Conservation (phyloP, 2,329 filamentous ascomycete genomes). For the Venturia effusa region DNA sequence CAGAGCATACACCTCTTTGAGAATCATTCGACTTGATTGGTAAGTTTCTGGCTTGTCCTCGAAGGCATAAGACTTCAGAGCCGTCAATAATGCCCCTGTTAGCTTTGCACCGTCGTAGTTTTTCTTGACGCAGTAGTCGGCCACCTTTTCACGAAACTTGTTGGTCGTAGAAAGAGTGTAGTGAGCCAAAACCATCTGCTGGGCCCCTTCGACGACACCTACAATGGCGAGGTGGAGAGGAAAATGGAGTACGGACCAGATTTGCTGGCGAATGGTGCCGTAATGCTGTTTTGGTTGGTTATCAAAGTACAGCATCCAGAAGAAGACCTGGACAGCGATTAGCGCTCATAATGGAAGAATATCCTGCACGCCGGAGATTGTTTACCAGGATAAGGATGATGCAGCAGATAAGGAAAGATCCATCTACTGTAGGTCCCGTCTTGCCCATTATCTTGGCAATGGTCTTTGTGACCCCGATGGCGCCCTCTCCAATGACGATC, state of each 20-base stretch:
- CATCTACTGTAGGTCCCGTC: background rate
- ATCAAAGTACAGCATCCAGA: constrained; percentile 27
- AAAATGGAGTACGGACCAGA: constrained; percentile 23
- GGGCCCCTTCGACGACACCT: constrained; percentile 20
- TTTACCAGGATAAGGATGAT: background rate
- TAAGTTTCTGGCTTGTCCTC: background rate
- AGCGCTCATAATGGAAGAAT: too few relatives aligned
- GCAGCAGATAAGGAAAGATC: background rate
- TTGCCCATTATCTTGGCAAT: constrained; percentile 24
- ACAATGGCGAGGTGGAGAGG: constrained; percentile 22
- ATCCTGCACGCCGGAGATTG: too few relatives aligned
- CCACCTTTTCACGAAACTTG: background rate
- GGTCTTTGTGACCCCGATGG: constrained; percentile 47
- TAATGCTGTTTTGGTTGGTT: constrained; percentile 22
- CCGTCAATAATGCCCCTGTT: background rate
- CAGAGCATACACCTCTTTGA: background rate
- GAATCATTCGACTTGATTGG: background rate
- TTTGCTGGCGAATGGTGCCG: constrained; percentile 23
- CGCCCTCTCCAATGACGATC: constrained; percentile 56
- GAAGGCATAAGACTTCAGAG: background rate
- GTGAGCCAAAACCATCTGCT: background rate
- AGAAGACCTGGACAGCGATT: constrained; percentile 13
- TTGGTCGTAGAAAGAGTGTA: background rate
- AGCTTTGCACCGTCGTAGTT: background rate
- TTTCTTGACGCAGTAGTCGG: background rate